These are phyloP conservation scores for Eucalyptus victrix DNA, from an alignment of 345 rosid species.

Conservation along the genomic window DNA sequence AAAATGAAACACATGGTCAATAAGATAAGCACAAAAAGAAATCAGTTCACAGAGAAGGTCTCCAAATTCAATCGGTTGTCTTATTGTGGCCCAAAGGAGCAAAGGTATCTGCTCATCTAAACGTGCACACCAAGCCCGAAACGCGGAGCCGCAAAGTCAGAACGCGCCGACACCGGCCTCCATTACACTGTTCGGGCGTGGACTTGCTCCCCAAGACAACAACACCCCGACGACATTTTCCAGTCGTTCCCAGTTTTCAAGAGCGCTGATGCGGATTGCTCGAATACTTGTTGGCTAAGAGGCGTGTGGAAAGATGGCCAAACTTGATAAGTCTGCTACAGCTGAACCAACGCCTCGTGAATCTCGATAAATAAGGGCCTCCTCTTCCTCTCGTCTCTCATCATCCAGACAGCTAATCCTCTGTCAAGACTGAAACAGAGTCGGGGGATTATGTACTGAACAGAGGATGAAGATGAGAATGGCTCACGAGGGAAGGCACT, in stretches of 20 bases:
- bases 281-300: background rate
- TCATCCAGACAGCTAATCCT: background rate
- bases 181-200: background rate
- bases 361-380: background rate
- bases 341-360: background rate
- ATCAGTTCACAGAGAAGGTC: background rate
- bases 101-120: background rate
- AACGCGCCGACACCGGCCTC: background rate
- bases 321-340: fast-evolving
- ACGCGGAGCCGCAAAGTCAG: background rate
- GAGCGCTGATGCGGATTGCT: background rate
- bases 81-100: background rate
- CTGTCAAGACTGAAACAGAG: background rate
- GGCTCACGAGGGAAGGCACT: background rate
- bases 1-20: no score
- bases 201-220: background rate
- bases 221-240: background rate
- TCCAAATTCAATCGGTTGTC: background rate
- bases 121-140: background rate
- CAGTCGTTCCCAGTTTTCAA: background rate
- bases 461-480: background rate
- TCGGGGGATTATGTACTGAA: background rate
- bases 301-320: background rate
- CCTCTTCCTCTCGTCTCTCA: background rate
- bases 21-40: background rate